Base-by-base conservation (phyloP, 2,329 filamentous ascomycete genomes). In the Sporothrix curviconia region DNA sequence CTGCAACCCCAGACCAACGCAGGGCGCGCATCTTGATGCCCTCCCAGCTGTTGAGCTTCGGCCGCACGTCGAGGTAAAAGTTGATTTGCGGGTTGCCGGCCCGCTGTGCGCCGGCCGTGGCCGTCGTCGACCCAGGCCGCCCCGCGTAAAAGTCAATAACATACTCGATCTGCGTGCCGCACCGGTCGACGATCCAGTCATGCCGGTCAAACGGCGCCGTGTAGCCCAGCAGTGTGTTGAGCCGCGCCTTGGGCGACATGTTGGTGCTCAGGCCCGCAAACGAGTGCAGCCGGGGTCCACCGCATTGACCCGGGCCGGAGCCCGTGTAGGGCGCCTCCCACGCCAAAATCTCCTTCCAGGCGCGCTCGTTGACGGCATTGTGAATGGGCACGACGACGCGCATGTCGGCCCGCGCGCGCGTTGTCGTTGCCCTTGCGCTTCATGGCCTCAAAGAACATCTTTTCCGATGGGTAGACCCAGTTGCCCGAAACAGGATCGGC, bases 371-470 rank as follows among this genome's bases (percentile, higher is more conserved):
- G 61, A 99, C 94, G 44, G 94, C 94, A 70, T 99, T 99, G 75
- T 99, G 94, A 66, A 97, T 97, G 3, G 91, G 94, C 56, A 97
- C 92, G 34, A 97, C 92, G 34, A 89, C 89, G 66, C 83, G 86
- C 86, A 96, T 96, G 72, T 96, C 91, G 6, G 79, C 76, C n/a
- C 0, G 82, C 83, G 14, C 78, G 76, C 30, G 82, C 88, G 59
- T 80, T 85, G 60, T 85, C 83, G 75, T 91, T 86, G 43, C 86
- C 87, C 73, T 99, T 99, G 69, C 92, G 86, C 76, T 87, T 84
- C 84, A 99, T 92, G 44, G 94, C 94, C 49, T 95, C 89, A 75
- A 97, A 97, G 78, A 99, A 99, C 85, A 96, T 95, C 68, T 89
- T 87, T 71, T 97, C 92, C 0, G 89, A 94, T 0, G 94, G 94